Conservation (phyloP, 2,329 filamentous ascomycete genomes). For the Myrmaecium sp. region DNA sequence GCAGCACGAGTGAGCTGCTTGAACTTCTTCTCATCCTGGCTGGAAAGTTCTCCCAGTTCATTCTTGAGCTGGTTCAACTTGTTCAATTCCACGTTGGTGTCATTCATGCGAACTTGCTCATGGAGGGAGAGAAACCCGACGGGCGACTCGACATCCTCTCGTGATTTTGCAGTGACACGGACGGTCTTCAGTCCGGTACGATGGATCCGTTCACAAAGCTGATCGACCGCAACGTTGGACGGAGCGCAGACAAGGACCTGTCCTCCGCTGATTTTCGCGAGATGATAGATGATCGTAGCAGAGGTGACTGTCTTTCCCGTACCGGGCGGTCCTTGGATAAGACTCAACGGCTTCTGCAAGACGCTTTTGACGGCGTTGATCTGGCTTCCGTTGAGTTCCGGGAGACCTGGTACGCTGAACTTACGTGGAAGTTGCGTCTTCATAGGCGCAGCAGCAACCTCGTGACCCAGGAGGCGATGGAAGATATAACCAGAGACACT, state of each 20-base stretch:
- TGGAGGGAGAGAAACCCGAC: slow-evolving; percentile 91
- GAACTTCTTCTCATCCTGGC: slow-evolving; percentile 95
- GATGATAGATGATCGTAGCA: slow-evolving; percentile 94
- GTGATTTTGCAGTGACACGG: slow-evolving; percentile 93
- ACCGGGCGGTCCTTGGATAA: slow-evolving; percentile 92
- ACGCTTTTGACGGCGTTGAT: slow-evolving; percentile 94
- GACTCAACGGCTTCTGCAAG: slow-evolving; percentile 76
- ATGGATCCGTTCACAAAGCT: slow-evolving; percentile 94
- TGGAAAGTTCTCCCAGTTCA: slow-evolving; percentile 79
- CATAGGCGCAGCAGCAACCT: slow-evolving; percentile 86
- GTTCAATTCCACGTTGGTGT: slow-evolving; percentile 82
- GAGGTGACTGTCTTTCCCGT: slow-evolving; percentile 98
- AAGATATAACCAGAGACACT: slow-evolving; percentile 98
- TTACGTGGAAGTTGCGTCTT: slow-evolving; percentile 93
- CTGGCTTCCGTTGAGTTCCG: slow-evolving; percentile 88
- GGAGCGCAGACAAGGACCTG: slow-evolving; percentile 94
- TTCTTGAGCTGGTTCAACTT: slow-evolving; percentile 88
- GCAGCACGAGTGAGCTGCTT: slow-evolving; percentile 88
- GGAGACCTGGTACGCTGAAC: slow-evolving; percentile 85
- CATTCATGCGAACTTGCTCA: slow-evolving; percentile 93
- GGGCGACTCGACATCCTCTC: slow-evolving; percentile 96
- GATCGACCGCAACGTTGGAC: slow-evolving; percentile 95
- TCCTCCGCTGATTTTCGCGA: slow-evolving; percentile 86
- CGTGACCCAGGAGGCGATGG: slow-evolving; percentile 86
- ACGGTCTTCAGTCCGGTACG: slow-evolving; percentile 90